phyloP scores from a whole-genome alignment of 495 filamentous ascomycete genomes.

The Pyrenula massariospora region DNA sequence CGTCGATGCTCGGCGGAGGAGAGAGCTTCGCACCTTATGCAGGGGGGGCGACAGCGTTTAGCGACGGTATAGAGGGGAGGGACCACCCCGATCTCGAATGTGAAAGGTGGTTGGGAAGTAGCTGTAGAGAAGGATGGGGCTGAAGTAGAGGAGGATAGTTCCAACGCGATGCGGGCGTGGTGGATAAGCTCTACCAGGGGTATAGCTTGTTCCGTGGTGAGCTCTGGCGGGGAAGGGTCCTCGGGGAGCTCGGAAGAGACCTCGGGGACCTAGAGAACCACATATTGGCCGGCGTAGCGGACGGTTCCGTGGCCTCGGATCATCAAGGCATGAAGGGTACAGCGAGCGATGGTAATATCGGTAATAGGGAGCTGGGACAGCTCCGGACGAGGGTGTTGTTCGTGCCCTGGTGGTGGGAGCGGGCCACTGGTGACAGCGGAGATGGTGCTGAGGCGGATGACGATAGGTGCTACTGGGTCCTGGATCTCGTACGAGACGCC shows the following conservation, averaged over 20 bases:
- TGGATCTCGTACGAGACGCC: constrained; percentile 12
- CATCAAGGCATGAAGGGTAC: background rate
- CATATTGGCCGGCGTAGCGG: background rate
- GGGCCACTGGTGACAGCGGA: constrained; percentile 2
- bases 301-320: background rate
- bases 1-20: constrained; percentile 13
- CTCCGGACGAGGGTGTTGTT: background rate
- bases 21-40: constrained; percentile 16
- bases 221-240: constrained; percentile 3
- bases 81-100: constrained; percentile 23
- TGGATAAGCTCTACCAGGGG: constrained; percentile 16
- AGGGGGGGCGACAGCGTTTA: constrained; percentile 21
- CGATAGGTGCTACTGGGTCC: constrained; percentile 26
- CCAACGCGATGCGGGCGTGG: constrained; percentile 10
- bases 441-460: constrained; percentile 19
- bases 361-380: background rate
- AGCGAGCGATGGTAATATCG: background rate
- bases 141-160: constrained; percentile 2
- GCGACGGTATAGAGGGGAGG: constrained; percentile 22
- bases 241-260: background rate
- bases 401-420: background rate
- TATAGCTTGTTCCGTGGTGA: constrained; percentile 3
- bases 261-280: background rate
- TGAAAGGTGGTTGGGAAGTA: constrained; percentile 20
- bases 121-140: background rate